Evolutionary conservation across 495 filamentous ascomycete species (phyloP), one percentile per base, ranked within the genome.

Genomic region (Aspergillus indologenus): DNA sequence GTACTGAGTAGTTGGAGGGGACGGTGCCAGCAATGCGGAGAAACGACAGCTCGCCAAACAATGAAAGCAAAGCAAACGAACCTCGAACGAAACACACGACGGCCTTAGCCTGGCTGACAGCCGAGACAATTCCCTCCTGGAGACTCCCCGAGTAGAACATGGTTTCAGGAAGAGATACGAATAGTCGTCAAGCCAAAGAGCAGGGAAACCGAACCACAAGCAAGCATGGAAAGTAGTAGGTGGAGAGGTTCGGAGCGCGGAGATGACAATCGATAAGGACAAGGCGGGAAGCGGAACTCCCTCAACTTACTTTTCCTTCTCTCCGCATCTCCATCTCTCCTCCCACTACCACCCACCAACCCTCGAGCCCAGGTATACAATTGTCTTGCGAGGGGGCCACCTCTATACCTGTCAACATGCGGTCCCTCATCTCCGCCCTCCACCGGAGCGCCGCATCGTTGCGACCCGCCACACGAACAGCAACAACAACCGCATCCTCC

Each of bases 101-200:
- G 14, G 81, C 71, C 62, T 87, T 87, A 23, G 70, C 65, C 66
- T 90, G 75, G 51, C 83, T 81, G 12, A 97, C 74, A 19, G 94
- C 91, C 21, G 81, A 71, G 7, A 81, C 75, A 64, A 98, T 93
- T 49, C 90, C 93, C 53, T 85, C 84, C 64, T 93, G 86, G 7
- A 96, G 73, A 58, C 81, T 83, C 20, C 92, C 93, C 51, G 86
- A 56, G 65, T 87, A 94, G 73, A 97, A 98, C 81, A 93, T 88
- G 5, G 58, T 63, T 62, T 24, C 12, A 29, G 3, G 26, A 29
- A 40, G 5, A 40, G 34, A 40, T 40, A 40, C 12, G 6, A 40
- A 19, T 18, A 15, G 19, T 26, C 45, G 6, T 18, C 26, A 29
- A 3, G 9, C 4, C 26, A 40, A 40, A 4, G 2, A 40, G 34